These are phyloP conservation scores for Crataegus laevigata DNA, from an alignment of 306 rosid species.

Conservation along the genomic window DNA sequence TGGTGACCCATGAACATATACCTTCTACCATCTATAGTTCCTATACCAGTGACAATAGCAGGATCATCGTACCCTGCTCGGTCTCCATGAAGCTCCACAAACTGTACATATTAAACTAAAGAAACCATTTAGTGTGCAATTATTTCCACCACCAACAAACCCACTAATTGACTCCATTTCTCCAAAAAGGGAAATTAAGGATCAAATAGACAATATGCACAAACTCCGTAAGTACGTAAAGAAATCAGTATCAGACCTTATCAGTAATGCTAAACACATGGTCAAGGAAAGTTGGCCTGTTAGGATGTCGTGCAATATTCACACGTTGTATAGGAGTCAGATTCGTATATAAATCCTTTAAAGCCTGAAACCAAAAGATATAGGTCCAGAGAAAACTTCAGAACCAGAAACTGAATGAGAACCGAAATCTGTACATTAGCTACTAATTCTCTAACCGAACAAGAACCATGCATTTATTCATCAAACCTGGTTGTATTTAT, in stretches of 20 bases:
- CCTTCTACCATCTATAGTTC: conserved; percentile 69
- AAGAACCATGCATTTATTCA: not conserved
- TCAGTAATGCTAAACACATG: conserved; percentile 87
- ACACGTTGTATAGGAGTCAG: conserved; percentile 84
- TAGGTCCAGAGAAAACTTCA: conserved; percentile 4
- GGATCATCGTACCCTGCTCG: conserved; percentile 94
- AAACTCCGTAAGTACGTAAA: not conserved
- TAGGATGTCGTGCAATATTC: conserved; percentile 85
- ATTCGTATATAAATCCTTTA: conserved; percentile 55
- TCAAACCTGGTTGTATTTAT: conserved; percentile 70
- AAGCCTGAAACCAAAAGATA: conserved; percentile 54
- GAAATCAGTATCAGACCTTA: conserved; percentile 38
- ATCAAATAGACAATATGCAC: conserved; percentile 14
- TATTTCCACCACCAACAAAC: conserved; percentile 21
- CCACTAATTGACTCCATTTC: not conserved
- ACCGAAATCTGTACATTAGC: not conserved
- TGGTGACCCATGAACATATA: conserved; percentile 98
- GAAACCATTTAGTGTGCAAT: conserved; percentile 8
- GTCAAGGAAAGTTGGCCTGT: conserved; percentile 96
- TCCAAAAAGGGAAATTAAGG: not conserved
- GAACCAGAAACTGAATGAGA: not conserved
- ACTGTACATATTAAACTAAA: conserved; percentile 39
- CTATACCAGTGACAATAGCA: conserved; percentile 91
- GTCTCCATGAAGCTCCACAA: conserved; percentile 97
- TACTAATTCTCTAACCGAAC: not conserved